Conservation (phyloP, 2,329 filamentous ascomycete genomes). For the Hypoxylon sp. region DNA sequence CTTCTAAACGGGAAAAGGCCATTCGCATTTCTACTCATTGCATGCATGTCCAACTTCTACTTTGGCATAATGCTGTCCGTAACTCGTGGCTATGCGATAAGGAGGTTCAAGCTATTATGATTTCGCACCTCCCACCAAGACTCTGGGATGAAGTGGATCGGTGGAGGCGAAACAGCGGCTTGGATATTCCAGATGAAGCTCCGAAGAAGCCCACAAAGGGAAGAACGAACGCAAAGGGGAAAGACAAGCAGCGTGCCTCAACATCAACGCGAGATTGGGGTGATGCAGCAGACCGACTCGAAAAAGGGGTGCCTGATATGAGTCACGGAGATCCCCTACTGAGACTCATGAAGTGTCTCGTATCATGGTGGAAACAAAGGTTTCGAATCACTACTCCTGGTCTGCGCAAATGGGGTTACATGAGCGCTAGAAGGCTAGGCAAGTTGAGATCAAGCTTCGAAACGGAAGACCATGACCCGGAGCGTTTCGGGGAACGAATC, state of each 20-base stretch:
- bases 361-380: slow-evolving; percentile 88
- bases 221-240: slow-evolving; percentile 58
- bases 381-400: slow-evolving; percentile 85
- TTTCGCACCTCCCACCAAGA: slow-evolving; percentile 78
- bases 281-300: slow-evolving; percentile 75
- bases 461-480: slow-evolving; percentile 72
- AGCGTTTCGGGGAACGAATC: slow-evolving; percentile 83
- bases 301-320: slow-evolving; percentile 80
- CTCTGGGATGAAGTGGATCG: slow-evolving; percentile 81
- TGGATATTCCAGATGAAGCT: slow-evolving; percentile 62
- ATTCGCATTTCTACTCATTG: slow-evolving; percentile 86
- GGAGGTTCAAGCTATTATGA: slow-evolving; percentile 80
- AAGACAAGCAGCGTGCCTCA: slow-evolving; percentile 50
- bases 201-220: slow-evolving; percentile 56
- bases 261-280: slow-evolving; percentile 77
- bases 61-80: slow-evolving; percentile 90
- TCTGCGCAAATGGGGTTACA: slow-evolving; percentile 90
- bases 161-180: slow-evolving; percentile 78
- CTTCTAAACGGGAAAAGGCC: slow-evolving; percentile 85
- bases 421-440: slow-evolving; percentile 80
- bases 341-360: slow-evolving; percentile 80
- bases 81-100: slow-evolving; percentile 88
- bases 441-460: slow-evolving; percentile 80
- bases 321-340: slow-evolving; percentile 87
- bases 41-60: slow-evolving; percentile 86